Percentiles rank a stretch among this genome's conserved stretches.
Evolutionary conservation across 768 basidiomycete genomes (phyloP).

Genomic region (Auricularia cornea): DNA sequence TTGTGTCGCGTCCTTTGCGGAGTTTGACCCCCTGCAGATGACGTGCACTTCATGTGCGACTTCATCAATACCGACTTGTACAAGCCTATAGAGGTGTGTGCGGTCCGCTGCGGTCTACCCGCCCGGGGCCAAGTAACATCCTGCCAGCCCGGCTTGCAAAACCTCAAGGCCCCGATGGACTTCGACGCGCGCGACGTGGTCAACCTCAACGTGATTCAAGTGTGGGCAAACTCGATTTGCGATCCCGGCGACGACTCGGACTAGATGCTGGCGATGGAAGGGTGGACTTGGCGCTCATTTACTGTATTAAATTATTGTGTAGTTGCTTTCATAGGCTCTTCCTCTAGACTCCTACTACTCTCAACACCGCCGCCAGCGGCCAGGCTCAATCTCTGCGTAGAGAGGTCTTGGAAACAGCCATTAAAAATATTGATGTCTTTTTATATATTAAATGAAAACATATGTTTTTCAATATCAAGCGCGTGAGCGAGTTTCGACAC

Average conservation of each 20-base stretch:
- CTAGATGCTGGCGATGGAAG: too few species aligned
- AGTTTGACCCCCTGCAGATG: neutral
- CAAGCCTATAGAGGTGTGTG: neutral
- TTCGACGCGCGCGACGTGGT: neutral
- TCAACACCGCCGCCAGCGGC: too few species aligned
- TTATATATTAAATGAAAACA: too few species aligned
- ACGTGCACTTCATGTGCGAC: neutral
- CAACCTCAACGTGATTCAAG: neutral
- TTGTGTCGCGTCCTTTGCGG: neutral
- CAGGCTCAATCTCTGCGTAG: too few species aligned
- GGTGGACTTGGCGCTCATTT: too few species aligned
- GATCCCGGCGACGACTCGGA: neutral
- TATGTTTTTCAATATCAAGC: too few species aligned
- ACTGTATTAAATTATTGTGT: too few species aligned
- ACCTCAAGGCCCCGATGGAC: neutral
- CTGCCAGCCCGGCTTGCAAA: neutral
- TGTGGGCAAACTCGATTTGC: neutral
- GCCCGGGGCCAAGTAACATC: neutral
- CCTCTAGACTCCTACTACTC: too few species aligned
- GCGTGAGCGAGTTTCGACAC: too few species aligned
- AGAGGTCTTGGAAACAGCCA: too few species aligned
- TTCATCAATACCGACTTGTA: neutral
- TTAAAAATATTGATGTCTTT: too few species aligned
- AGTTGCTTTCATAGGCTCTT: too few species aligned
- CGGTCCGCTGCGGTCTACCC: neutral